Conservation (phyloP, 768 basidiomycete genomes). For the Holtermannia corniformis region DNA sequence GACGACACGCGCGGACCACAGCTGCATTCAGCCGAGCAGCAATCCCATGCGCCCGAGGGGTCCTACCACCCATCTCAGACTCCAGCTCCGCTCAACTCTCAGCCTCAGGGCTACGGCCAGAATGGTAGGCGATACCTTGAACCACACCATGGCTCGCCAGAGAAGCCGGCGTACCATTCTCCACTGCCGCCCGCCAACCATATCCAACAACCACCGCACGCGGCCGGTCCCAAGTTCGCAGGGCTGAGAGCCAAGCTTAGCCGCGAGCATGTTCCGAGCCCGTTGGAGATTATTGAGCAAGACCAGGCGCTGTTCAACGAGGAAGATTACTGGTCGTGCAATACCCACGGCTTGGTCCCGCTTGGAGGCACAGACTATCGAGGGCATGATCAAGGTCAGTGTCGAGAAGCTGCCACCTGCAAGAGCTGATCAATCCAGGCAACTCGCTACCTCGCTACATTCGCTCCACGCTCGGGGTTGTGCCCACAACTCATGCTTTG, state of each 20-base stretch:
- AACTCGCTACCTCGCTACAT: conserved; percentile 88
- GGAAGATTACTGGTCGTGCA: conserved; percentile 57
- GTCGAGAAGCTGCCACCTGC: too few species aligned
- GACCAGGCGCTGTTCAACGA: conserved; percentile 73
- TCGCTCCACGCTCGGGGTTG: conserved; percentile 77
- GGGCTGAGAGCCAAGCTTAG: conserved; percentile 61
- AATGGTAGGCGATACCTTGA: conserved; percentile 6
- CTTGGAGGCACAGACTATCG: conserved; percentile 77
- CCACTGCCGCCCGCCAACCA: conserved; percentile 26
- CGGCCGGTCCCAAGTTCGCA: conserved; percentile 51
- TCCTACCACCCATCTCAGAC: conserved; percentile 9
- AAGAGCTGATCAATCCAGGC: conserved; percentile 45
- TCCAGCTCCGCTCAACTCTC: conserved; percentile 14
- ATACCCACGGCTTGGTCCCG: conserved; percentile 56
- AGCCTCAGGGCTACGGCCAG: conserved; percentile 2
- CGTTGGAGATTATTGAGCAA: conserved; percentile 63
- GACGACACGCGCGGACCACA: neutral
- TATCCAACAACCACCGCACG: conserved; percentile 63
- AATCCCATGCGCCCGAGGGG: neutral
- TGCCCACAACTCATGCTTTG: conserved; percentile 71
- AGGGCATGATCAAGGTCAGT: conserved; percentile 78
- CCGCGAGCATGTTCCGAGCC: conserved; percentile 82
- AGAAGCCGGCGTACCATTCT: conserved; percentile 15
- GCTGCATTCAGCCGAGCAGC: neutral
- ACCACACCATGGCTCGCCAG: conserved; percentile 1